Conservation (phyloP, 164 flowering plant genomes). For the Tinospora cordifolia region DNA sequence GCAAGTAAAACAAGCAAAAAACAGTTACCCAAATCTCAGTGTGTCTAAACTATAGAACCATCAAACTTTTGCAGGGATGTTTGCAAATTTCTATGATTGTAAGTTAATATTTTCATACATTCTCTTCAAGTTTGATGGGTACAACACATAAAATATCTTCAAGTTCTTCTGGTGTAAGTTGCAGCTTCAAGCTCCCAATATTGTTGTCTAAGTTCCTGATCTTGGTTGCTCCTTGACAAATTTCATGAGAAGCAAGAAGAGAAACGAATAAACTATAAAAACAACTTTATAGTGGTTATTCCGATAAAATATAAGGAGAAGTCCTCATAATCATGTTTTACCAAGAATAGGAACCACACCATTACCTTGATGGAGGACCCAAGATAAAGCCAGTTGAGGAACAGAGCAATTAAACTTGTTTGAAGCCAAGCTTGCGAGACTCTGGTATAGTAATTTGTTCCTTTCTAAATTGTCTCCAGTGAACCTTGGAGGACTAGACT, state of each 20-base stretch:
- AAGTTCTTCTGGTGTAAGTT: slow-evolving; percentile 5
- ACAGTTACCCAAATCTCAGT: background rate
- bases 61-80: background rate
- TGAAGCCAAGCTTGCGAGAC: slow-evolving; percentile 18
- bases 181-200: slow-evolving; percentile 7
- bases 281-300: background rate
- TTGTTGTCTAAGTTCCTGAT: slow-evolving; percentile 8
- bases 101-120: background rate
- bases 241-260: background rate
- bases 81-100: slow-evolving; percentile 2
- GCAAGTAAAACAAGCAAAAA: background rate
- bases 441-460: slow-evolving; percentile 21
- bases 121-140: slow-evolving; percentile 9
- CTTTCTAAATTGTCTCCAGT: slow-evolving; percentile 24
- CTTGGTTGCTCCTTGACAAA: slow-evolving; percentile 12
- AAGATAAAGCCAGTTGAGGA: slow-evolving; percentile 30
- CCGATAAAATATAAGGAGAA: background rate
- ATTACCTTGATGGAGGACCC: slow-evolving; percentile 31
- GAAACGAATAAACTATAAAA: background rate
- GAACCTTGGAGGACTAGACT: slow-evolving; percentile 27
- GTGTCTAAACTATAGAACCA: background rate
- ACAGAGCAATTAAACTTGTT: slow-evolving; percentile 22
- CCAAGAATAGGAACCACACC: slow-evolving; percentile 32
- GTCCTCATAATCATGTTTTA: background rate
- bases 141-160: slow-evolving; percentile 6